Conservation (phyloP, 768 basidiomycete genomes). For the Phlebiopsis gigantea region DNA sequence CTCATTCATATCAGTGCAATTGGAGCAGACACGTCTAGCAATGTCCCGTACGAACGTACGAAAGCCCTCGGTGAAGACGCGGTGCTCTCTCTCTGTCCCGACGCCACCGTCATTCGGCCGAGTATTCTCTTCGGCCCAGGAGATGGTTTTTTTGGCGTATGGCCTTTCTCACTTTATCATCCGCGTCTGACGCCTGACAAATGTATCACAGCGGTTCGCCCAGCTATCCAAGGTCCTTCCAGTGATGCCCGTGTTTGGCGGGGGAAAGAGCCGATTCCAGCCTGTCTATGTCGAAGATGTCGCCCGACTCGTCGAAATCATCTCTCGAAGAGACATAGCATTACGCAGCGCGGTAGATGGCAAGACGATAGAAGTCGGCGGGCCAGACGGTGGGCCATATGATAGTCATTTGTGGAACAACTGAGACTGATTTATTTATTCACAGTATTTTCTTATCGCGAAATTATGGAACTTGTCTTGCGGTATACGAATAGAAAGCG, state of each 20-base stretch:
- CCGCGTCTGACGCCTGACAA: background rate
- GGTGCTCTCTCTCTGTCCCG: slow-evolving; percentile 38
- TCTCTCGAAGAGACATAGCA: slow-evolving; percentile 40
- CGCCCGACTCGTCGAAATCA: slow-evolving; percentile 53
- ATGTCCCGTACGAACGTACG: slow-evolving; percentile 54
- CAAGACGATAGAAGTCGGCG: slow-evolving; percentile 42
- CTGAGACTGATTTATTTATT: slow-evolving; percentile 26
- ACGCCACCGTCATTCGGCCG: slow-evolving; percentile 62
- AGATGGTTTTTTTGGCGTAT: slow-evolving; percentile 69
- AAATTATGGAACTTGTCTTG: slow-evolving; percentile 63
- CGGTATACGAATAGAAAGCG: slow-evolving; percentile 46
- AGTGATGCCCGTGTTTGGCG: slow-evolving; percentile 72
- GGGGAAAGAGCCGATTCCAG: slow-evolving; percentile 62
- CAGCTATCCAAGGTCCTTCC: slow-evolving; percentile 54
- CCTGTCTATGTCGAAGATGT: slow-evolving; percentile 72
- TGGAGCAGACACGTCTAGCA: slow-evolving; percentile 57
- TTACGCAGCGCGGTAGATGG: slow-evolving; percentile 32
- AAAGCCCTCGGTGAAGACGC: slow-evolving; percentile 60
- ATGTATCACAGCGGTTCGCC: slow-evolving; percentile 49
- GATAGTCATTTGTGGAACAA: slow-evolving; percentile 22
- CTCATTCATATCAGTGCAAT: slow-evolving; percentile 69
- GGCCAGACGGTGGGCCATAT: slow-evolving; percentile 51
- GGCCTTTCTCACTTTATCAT: slow-evolving; percentile 15
- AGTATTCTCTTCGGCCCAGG: slow-evolving; percentile 74
- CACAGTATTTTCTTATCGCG: slow-evolving; percentile 59